phyloP scores from a whole-genome alignment of 2,329 filamentous ascomycete genomes.

The Neofusicoccum umdonicola region DNA sequence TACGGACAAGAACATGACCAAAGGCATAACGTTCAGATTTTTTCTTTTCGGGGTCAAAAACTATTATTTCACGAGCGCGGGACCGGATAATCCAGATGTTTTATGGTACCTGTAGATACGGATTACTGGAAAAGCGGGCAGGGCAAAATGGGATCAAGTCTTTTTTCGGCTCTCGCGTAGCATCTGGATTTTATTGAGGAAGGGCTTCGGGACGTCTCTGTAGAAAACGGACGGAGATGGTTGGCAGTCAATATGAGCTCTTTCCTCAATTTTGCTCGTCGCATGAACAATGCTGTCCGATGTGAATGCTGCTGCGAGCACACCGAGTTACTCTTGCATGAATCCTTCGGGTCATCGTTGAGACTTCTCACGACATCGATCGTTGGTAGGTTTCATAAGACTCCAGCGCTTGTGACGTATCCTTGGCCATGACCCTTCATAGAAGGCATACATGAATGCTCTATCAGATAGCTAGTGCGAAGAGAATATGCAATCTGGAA shows the following conservation, averaged over 20 bases:
- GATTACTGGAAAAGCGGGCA: background rate
- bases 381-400: too few relatives aligned
- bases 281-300: background rate
- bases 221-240: background rate
- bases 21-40: background rate
- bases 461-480: too few relatives aligned
- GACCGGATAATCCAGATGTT: background rate
- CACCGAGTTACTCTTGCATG: too few relatives aligned
- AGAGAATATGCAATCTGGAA: too few relatives aligned
- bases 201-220: background rate
- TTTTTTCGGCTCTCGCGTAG: background rate
- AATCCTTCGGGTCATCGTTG: too few relatives aligned
- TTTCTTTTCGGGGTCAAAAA: background rate
- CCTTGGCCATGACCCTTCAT: too few relatives aligned
- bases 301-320: too few relatives aligned
- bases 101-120: conserved; percentile 5
- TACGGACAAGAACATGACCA: background rate
- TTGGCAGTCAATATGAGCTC: background rate
- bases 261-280: background rate
- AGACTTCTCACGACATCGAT: too few relatives aligned
- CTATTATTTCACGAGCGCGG: background rate
- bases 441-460: too few relatives aligned
- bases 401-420: too few relatives aligned
- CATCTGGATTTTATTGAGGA: background rate
- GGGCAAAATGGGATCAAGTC: background rate